phyloP scores from a whole-genome alignment of 768 basidiomycete genomes.

The Russula dissimulans region DNA sequence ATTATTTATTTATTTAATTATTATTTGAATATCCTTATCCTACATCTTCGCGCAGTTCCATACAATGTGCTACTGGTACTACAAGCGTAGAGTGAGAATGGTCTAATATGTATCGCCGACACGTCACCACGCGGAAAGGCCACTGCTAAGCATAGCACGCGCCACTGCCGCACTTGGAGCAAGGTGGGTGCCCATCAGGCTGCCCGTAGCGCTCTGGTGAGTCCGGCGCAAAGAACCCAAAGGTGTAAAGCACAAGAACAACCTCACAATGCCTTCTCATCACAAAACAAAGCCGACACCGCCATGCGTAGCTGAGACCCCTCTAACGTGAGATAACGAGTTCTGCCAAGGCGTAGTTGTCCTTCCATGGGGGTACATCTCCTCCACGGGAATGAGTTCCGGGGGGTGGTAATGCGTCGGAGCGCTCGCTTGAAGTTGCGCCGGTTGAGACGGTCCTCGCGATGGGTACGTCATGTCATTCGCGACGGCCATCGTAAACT shows the following conservation, averaged over 20 bases:
- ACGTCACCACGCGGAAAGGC: neutral
- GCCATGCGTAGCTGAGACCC: neutral
- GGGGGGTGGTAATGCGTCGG: slow-evolving; percentile 1
- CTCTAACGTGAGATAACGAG: neutral
- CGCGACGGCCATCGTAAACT: neutral
- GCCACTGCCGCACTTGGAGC: neutral
- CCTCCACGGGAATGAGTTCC: neutral
- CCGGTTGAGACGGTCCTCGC: slow-evolving; percentile 2
- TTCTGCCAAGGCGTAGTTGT: slow-evolving; percentile 8
- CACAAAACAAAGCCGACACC: slow-evolving; percentile 7
- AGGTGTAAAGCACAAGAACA: neutral
- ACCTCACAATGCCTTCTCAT: neutral
- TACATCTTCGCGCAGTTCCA: too few relatives aligned
- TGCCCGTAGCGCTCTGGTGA: neutral
- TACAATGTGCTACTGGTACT: slow-evolving; percentile 3
- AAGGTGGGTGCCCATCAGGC: neutral
- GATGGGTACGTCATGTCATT: slow-evolving; percentile 3
- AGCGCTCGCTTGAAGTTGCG: neutral
- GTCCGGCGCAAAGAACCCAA: neutral
- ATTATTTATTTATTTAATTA: neutral
- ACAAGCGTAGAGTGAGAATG: neutral
- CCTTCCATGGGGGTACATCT: neutral
- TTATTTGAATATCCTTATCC: neutral
- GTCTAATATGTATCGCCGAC: slow-evolving; percentile 4
- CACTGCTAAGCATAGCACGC: neutral